phyloP scores from a whole-genome alignment of 257 asterid genomes.

The Solanum lycopersicoides region DNA sequence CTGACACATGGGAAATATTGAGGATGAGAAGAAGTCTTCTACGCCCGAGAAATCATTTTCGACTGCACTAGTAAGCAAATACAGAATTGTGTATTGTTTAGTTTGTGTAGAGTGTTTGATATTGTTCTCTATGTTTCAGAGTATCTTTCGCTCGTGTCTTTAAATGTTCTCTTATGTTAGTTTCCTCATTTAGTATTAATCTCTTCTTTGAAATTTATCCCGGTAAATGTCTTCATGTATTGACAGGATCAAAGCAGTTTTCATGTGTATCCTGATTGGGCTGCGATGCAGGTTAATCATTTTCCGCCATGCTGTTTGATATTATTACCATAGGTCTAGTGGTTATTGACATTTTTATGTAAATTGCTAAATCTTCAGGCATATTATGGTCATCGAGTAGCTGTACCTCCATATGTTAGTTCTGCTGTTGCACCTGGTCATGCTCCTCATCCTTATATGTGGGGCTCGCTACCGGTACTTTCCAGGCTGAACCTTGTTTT shows the following conservation, averaged over 20 bases:
- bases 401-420: conserved; percentile 78
- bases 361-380: conserved; percentile 36
- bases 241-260: conserved; percentile 72
- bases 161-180: background rate
- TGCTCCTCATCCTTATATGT: conserved; percentile 72
- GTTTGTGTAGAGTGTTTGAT: background rate
- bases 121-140: background rate
- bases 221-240: background rate
- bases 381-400: conserved; percentile 83
- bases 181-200: background rate
- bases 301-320: background rate
- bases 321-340: background rate
- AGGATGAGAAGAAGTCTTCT: conserved; percentile 50
- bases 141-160: background rate
- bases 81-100: background rate
- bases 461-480: conserved; percentile 87
- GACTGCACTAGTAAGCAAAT: conserved; percentile 37
- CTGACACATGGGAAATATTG: conserved; percentile 60
- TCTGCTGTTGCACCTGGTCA: conserved; percentile 72
- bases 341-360: background rate
- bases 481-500: background rate
- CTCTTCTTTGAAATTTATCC: background rate
- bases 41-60: conserved; percentile 55
- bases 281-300: conserved; percentile 73
- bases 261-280: conserved; percentile 88